phyloP scores from a whole-genome alignment of 306 rosid species.

The Vachellia collinsii region DNA sequence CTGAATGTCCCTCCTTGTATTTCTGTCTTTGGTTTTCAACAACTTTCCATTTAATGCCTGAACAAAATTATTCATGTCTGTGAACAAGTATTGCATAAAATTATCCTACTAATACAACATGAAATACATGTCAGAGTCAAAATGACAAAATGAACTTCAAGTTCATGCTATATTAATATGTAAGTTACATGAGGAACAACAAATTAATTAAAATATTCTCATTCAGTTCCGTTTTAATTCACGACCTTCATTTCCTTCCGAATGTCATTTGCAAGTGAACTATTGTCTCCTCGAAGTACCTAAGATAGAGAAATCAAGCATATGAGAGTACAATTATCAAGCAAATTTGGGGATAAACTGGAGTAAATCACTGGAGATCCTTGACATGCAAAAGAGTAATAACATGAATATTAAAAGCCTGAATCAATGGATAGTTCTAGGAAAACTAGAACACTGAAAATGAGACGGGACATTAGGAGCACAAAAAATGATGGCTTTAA shows the following conservation, averaged over 20 bases:
- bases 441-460: slow-evolving; percentile 5
- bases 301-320: slow-evolving; percentile 43
- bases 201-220: slow-evolving; percentile 27
- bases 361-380: slow-evolving; percentile 13
- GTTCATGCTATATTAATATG: neutral
- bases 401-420: slow-evolving; percentile 20
- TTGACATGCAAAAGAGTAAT: slow-evolving; percentile 13
- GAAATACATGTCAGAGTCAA: slow-evolving; percentile 25
- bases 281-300: slow-evolving; percentile 97
- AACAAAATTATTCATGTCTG: slow-evolving; percentile 32
- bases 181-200: neutral
- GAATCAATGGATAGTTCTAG: slow-evolving; percentile 3
- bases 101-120: slow-evolving; percentile 9
- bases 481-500: neutral
- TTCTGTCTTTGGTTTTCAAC: slow-evolving; percentile 85
- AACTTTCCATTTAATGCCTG: slow-evolving; percentile 95
- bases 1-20: slow-evolving; percentile 84
- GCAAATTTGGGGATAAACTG: neutral
- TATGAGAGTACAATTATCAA: slow-evolving; percentile 28
- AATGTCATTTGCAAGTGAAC: slow-evolving; percentile 96
- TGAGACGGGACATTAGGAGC: neutral
- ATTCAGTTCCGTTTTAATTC: slow-evolving; percentile 7
- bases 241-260: slow-evolving; percentile 98
- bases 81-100: slow-evolving; percentile 28
- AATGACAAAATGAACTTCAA: neutral